Evolutionary conservation across 148 eudicot species (phyloP).

Genomic region (Rhododendron mucronatum): DNA sequence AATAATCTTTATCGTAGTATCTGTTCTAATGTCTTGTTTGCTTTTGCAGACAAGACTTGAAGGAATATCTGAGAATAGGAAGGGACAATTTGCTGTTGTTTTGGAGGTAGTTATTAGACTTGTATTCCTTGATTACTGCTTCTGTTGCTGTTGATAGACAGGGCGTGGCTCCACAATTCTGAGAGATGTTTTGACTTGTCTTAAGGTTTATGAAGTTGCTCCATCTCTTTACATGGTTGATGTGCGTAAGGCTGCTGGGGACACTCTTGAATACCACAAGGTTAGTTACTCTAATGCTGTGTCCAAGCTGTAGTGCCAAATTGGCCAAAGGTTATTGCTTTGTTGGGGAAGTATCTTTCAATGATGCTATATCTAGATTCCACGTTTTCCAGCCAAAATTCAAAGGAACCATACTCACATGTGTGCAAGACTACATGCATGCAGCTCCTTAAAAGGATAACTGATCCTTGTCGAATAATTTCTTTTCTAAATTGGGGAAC

Average conservation of each 20-base stretch:
- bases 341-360: neutral
- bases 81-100: constrained; percentile 79
- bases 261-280: constrained; percentile 89
- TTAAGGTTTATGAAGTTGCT: constrained; percentile 85
- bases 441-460: neutral
- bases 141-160: neutral
- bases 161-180: neutral
- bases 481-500: neutral
- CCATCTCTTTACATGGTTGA: constrained; percentile 98
- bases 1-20: neutral
- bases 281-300: constrained; percentile 15
- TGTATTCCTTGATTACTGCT: constrained; percentile 5
- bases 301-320: neutral
- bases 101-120: constrained; percentile 22
- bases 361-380: neutral
- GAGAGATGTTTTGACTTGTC: neutral
- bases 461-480: neutral
- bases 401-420: neutral
- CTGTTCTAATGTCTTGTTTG: constrained; percentile 4
- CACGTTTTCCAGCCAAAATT: neutral
- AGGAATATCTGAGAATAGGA: constrained; percentile 60
- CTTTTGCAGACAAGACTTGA: constrained; percentile 80
- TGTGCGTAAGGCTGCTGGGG: constrained; percentile 71
- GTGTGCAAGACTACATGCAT: neutral
- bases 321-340: neutral